Conservation (phyloP, 2,329 filamentous ascomycete species). For the Phaeosphaeriaceae sp. region DNA sequence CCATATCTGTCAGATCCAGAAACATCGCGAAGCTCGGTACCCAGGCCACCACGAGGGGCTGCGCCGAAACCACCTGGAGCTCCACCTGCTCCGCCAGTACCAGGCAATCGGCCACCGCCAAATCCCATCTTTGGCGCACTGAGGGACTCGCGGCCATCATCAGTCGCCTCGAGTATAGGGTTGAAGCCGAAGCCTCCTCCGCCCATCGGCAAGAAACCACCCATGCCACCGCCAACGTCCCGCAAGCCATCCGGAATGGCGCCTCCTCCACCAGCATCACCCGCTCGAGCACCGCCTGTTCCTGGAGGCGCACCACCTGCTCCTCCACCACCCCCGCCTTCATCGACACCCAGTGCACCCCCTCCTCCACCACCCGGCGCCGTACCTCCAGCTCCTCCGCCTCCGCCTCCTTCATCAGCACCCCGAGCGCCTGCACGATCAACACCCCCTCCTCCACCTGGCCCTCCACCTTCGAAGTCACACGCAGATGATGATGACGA, state of each 20-base stretch:
- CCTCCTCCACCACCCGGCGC: conserved; percentile 51
- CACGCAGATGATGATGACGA: conserved; percentile 33
- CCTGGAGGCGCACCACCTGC: conserved; percentile 45
- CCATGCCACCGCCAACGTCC: conserved; percentile 63
- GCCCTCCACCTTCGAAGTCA: conserved; percentile 53
- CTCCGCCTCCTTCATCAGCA: conserved; percentile 40
- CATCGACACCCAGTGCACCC: conserved; percentile 52
- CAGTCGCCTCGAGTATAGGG: conserved; percentile 65
- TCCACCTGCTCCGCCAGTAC: conserved; percentile 57
- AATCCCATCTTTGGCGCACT: conserved; percentile 63
- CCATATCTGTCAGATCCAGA: conserved; percentile 86
- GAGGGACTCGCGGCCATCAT: conserved; percentile 62
- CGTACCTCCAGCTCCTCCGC: conserved; percentile 39
- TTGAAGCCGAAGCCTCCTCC: conserved; percentile 74
- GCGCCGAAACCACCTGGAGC: conserved; percentile 58
- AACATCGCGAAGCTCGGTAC: conserved; percentile 58
- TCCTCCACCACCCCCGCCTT: conserved; percentile 45
- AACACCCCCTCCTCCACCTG: conserved; percentile 27
- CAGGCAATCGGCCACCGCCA: conserved; percentile 65
- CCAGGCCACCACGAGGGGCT: conserved; percentile 60
- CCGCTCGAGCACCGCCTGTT: conserved; percentile 50
- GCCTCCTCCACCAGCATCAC: conserved; percentile 51
- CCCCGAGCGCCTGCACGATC: conserved; percentile 28
- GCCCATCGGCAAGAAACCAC: conserved; percentile 76
- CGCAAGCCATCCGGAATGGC: conserved; percentile 64